Conservation (phyloP, 441 rosid genomes). For the Erodium texanum region DNA sequence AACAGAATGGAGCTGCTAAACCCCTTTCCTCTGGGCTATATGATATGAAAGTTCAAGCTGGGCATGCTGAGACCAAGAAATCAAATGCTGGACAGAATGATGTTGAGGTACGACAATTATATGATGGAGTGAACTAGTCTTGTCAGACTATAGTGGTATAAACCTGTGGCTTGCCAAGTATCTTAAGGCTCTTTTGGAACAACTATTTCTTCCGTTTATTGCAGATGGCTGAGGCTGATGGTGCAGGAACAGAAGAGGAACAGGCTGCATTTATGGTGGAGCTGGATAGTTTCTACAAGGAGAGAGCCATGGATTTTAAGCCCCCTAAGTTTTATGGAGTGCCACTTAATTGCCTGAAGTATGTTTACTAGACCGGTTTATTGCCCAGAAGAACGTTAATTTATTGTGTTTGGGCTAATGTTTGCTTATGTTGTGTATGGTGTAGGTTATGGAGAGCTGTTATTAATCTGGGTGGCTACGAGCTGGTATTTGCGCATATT, state of each 20-base stretch:
- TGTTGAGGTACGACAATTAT: conserved; percentile 39
- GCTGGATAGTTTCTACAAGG: conserved; percentile 61
- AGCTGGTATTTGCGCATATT: conserved; percentile 47
- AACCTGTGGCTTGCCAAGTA: conserved; percentile 5
- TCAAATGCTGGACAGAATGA: conserved; percentile 23
- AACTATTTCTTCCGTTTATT: conserved; percentile 11
- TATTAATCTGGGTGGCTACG: conserved; percentile 77
- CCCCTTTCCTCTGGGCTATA: conserved; percentile 21
- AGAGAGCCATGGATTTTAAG: conserved; percentile 56
- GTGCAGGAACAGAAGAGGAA: conserved; percentile 59
- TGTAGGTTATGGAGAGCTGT: conserved; percentile 86
- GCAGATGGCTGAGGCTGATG: conserved; percentile 58
- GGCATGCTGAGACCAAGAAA: conserved; percentile 20
- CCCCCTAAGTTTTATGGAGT: conserved; percentile 86
- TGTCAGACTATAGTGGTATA: background rate
- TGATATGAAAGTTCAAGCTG: conserved; percentile 15
- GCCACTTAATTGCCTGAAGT: conserved; percentile 82
- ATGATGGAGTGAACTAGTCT: background rate
- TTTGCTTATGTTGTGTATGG: conserved; percentile 9
- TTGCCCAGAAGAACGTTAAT: background rate
- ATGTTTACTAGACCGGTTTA: background rate
- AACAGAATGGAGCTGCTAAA: conserved; percentile 19
- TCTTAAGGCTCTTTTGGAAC: background rate
- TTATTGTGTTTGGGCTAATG: conserved; percentile 9
- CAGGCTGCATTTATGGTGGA: conserved; percentile 70